Evolutionary conservation across 257 asterid genomes (phyloP), one percentile per base, ranked within the genome.

Genomic region (Phtheirospermum japonicum): DNA sequence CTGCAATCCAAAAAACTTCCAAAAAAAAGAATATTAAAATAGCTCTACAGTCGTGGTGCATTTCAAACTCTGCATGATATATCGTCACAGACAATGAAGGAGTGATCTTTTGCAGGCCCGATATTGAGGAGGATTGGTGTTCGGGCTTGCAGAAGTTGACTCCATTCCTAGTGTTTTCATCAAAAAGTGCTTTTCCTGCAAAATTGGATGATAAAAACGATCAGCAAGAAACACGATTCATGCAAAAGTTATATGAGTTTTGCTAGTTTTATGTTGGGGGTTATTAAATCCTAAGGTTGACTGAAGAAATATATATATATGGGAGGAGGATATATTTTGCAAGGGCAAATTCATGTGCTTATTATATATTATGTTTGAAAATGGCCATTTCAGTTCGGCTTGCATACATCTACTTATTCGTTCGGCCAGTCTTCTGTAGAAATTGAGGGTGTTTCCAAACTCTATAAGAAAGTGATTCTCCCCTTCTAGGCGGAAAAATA

Each of bases 31-130:
- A 59, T 42, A 58, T 62, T 59, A 46, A 66, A 57, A 76, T 66
- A 43, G 52, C 82, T 77, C 77, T 74, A 23, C n/a, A 23, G 28
- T 61, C 51, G 46, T 73, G 73, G 76, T 32, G 79, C n/a, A 66
- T 54, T 72, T 73, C 71, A 71, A 68, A 23, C 72, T 68, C 80
- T 4, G 64, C 79, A 57, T 46, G 72, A 54, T 58, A 61, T 48
- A 4, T 9, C 2, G 77, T 93, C 85, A 93, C 63, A 89, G 90
- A 66, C 96, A 87, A 72, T 90, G 90, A 74, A 93, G 95, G 74
- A 93, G 97, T 73, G 94, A 88, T 78, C 97, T 84, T 87, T 93
- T 93, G 96, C 97, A 93, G 37, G 79, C 70, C 62, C 96, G 97
- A 74, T 96, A 80, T 48, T 85, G 88, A 36, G 97, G 71, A 68